A percentile compares a stretch with the other conserved stretches of the same genome.
These are phyloP conservation scores for Linnemannia zychae DNA, from an alignment of 192 early-diverging fungal genomes.

Conservation along the genomic window DNA sequence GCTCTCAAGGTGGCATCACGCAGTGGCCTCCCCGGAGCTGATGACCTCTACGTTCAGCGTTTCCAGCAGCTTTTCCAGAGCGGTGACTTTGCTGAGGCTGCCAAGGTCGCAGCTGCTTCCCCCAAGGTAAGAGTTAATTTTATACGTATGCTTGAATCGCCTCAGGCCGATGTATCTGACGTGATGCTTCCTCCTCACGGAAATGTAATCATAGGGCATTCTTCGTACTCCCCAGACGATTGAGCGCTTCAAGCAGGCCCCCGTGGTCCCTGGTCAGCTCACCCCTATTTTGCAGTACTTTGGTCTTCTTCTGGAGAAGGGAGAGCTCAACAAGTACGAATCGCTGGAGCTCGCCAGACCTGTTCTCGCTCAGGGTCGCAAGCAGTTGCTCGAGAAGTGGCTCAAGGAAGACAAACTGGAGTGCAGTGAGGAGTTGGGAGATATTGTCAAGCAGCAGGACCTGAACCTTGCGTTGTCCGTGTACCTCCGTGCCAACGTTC, in stretches of 20 bases:
- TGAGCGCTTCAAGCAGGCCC: constrained; percentile 92
- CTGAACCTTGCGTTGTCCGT: constrained; percentile 91
- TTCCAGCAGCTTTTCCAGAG: constrained; percentile 89
- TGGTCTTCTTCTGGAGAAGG: constrained; percentile 94
- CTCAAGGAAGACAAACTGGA: constrained; percentile 99
- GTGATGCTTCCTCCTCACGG: not conserved
- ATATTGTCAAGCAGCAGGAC: constrained; percentile 95
- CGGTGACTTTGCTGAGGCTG: constrained; percentile 90
- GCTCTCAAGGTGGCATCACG: constrained; percentile 92
- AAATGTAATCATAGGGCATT: constrained; percentile 73
- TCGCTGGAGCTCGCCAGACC: constrained; percentile 95
- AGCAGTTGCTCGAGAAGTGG: constrained; percentile 97
- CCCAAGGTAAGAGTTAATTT: constrained; percentile 71
- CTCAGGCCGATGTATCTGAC: not conserved
- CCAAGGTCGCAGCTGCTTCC: constrained; percentile 95
- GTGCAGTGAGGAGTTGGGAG: constrained; percentile 98
- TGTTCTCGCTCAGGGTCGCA: constrained; percentile 91
- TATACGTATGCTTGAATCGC: not conserved
- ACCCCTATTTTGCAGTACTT: constrained; percentile 98
- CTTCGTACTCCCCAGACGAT: constrained; percentile 95
- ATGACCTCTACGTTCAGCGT: constrained; percentile 89
- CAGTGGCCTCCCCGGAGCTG: constrained; percentile 92
- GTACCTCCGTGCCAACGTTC: constrained; percentile 94
- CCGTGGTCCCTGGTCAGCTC: constrained; percentile 81
- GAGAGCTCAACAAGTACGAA: constrained; percentile 94